Evolutionary conservation across 345 rosid genomes (phyloP), one percentile per base, ranked within the genome.

Genomic region (Garcia nutans): DNA sequence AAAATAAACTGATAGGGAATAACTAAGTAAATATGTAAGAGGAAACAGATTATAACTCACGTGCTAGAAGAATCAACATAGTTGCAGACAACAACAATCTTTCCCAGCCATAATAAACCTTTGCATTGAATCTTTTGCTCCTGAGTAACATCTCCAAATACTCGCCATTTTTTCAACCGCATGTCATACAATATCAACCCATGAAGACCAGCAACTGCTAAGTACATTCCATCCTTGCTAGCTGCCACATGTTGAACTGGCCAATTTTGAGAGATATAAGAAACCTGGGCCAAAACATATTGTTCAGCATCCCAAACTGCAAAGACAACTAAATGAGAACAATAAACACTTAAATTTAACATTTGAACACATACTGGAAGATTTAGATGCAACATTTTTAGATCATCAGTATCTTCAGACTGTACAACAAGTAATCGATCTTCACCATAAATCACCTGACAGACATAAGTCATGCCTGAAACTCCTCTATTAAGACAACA

Each of bases 191-290:
- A 82, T 76, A 93, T 90, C 76, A 96, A 82, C 78, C 99, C 99
- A 82, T 91, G 93, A 64, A 89, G 86, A 83, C 99, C 99, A 83
- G 98, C 99, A 80, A 88, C 97, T 31, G 98, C 98, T 69, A 96
- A 78, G 86, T 89, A 90, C 91, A 88, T 89, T 70, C 99, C 99
- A 81, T 96, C 99, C 86, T 88, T 93, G 86, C 97, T 93, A 76
- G 99, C 94, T 60, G 98, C 97, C 76, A 92, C 99, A 80, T 96
- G 98, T 80, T 90, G 99, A 76, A 96, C 92, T n/a, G 99, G 99
- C 99, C 99, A 96, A 81, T 96, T 96, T 54, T 92, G 98, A 49
- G 94, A 88, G 76, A 93, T 86, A 79, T 96, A 92, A 52, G 96
- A 88, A 78, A 88, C 97, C 99, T 96, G 86, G 64, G 65, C 76